Conservation (phyloP, 2,329 filamentous ascomycete species). For the Talaromyces sp. region DNA sequence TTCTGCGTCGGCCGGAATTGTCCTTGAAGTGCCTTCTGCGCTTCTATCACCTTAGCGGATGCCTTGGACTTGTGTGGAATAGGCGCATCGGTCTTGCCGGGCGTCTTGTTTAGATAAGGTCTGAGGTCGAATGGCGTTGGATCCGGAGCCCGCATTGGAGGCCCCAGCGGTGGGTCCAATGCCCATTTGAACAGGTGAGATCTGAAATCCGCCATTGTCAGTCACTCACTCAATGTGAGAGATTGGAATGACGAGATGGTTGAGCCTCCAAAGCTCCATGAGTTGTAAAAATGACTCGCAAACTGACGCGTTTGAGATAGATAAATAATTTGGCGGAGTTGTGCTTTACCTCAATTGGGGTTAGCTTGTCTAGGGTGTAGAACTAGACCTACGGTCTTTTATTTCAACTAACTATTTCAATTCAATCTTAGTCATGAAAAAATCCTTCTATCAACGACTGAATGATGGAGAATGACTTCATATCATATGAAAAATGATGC, state of each 20-base stretch:
- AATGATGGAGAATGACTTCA: too few species aligned
- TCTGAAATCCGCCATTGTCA: neutral
- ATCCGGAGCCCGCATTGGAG: neutral
- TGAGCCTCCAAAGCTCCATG: neutral
- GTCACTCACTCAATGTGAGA: neutral
- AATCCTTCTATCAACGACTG: neutral
- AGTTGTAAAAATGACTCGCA: neutral
- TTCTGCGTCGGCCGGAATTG: neutral
- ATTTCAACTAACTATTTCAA: too few species aligned
- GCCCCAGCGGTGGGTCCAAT: neutral
- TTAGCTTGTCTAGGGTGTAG: neutral
- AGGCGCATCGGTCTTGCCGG: neutral
- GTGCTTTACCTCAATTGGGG: neutral
- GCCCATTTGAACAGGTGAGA: neutral
- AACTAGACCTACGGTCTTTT: too few species aligned
- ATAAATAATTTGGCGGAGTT: neutral
- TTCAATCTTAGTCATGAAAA: neutral
- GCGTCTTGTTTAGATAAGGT: neutral
- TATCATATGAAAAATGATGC: too few species aligned
- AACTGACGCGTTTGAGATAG: neutral
- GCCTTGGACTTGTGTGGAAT: neutral
- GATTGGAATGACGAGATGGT: neutral
- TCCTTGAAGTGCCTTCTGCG: neutral
- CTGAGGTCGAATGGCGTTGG: neutral
- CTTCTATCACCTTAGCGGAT: neutral